Evolutionary conservation across 2,329 filamentous ascomycete genomes (phyloP).

Genomic region (Colletotrichum simmondsii): DNA sequence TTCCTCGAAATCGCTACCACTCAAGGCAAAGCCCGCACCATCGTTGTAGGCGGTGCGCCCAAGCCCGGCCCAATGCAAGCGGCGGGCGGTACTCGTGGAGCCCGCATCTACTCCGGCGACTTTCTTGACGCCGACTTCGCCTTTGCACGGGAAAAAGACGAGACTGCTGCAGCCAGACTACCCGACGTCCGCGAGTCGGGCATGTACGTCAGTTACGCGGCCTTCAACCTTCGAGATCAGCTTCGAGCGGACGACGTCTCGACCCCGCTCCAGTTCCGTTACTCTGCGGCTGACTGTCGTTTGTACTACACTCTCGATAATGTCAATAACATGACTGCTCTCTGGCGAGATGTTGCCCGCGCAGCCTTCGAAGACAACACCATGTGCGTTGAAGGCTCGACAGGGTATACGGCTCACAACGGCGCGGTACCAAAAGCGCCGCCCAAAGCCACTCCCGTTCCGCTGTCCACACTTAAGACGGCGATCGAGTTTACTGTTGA

Average conservation of each 20-base stretch:
- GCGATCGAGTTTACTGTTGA: not conserved
- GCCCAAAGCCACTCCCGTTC: not conserved
- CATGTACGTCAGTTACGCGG: slow-evolving; percentile 16
- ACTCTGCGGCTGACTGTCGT: slow-evolving; percentile 67
- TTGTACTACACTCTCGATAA: slow-evolving; percentile 66
- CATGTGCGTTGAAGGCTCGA: slow-evolving; percentile 21
- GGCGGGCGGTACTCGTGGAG: slow-evolving; percentile 67
- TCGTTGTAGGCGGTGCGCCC: slow-evolving; percentile 69
- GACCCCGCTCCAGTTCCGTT: slow-evolving; percentile 66
- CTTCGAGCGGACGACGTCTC: slow-evolving; percentile 25
- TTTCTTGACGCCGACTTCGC: slow-evolving; percentile 31
- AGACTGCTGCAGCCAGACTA: not conserved
- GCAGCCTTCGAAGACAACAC: slow-evolving; percentile 10
- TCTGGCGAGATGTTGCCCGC: slow-evolving; percentile 60
- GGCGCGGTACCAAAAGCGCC: not conserved
- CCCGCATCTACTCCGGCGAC: slow-evolving; percentile 46
- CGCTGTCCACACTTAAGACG: not conserved
- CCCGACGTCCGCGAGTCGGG: slow-evolving; percentile 1
- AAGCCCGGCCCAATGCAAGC: slow-evolving; percentile 62
- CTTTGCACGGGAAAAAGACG: slow-evolving; percentile 4
- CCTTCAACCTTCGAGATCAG: slow-evolving; percentile 24
- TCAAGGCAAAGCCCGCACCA: slow-evolving; percentile 63
- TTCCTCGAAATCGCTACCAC: slow-evolving; percentile 67
- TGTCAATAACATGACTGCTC: slow-evolving; percentile 57
- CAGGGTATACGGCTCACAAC: slow-evolving; percentile 4